phyloP scores from a whole-genome alignment of 2,329 filamentous ascomycete genomes.

The Ascochyta fabae region DNA sequence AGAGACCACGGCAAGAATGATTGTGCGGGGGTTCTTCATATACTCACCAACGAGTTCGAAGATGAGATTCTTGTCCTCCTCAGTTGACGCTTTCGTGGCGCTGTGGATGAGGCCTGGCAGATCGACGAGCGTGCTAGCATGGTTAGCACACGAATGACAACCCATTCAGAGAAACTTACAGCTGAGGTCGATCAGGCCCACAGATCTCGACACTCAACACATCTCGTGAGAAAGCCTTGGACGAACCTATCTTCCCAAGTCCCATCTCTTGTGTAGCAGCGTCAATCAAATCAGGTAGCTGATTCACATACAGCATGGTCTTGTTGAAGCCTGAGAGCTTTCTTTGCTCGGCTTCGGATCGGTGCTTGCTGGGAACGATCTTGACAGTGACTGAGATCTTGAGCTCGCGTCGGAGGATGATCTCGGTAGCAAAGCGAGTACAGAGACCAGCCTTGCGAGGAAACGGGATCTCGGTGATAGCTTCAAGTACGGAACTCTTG shows the following conservation, averaged over 20 bases:
- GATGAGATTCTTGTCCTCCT: slow-evolving; percentile 21
- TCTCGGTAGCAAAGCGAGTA: no score
- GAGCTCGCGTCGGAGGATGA: no score
- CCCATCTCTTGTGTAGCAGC: slow-evolving; percentile 60
- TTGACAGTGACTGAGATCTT: no score
- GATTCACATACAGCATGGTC: slow-evolving; percentile 41
- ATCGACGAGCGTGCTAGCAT: slow-evolving; percentile 46
- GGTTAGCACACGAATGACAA: neutral
- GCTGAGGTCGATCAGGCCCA: slow-evolving; percentile 41
- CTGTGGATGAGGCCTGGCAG: slow-evolving; percentile 51
- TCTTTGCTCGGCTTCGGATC: slow-evolving; percentile 31
- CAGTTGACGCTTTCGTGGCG: slow-evolving; percentile 5
- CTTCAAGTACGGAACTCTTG: slow-evolving; percentile 69
- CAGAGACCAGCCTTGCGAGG: slow-evolving; percentile 59
- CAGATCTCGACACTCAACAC: slow-evolving; percentile 50
- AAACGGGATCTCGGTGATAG: slow-evolving; percentile 66
- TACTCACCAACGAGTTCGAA: slow-evolving; percentile 22
- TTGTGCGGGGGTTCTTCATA: slow-evolving; percentile 25
- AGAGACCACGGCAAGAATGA: slow-evolving; percentile 41
- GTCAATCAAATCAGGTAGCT: slow-evolving; percentile 57
- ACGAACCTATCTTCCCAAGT: slow-evolving; percentile 13
- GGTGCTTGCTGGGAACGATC: slow-evolving; percentile 19
- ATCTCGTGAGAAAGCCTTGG: slow-evolving; percentile 45
- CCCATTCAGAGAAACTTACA: slow-evolving; percentile 12
- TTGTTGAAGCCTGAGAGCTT: slow-evolving; percentile 42